A percentile compares a stretch with the other conserved stretches of the same genome.
These are phyloP conservation scores for Solanum dulcamara DNA, from an alignment of 257 asterid genomes.

Conservation along the genomic window DNA sequence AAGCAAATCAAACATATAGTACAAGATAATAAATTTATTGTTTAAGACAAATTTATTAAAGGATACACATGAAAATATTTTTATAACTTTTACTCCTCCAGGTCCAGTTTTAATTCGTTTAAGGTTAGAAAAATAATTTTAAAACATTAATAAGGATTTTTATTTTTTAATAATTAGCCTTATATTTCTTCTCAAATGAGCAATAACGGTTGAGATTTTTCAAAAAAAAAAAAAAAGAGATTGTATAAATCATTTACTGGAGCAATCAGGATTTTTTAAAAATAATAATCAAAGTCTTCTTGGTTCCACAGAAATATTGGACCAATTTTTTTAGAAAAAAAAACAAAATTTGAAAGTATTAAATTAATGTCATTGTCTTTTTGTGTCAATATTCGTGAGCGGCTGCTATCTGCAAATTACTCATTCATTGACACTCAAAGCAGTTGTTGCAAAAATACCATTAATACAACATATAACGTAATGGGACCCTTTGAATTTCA, in stretches of 20 bases:
- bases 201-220: not conserved
- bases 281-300: not conserved
- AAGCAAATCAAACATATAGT: not conserved
- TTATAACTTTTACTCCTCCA: not conserved
- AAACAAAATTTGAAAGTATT: rapidly evolving
- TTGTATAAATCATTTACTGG: not conserved
- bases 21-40: not conserved
- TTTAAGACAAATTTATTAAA: not conserved
- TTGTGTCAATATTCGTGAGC: not conserved
- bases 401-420: not conserved
- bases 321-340: not conserved
- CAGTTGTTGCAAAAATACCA: not conserved
- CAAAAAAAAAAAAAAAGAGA: no score
- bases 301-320: not conserved
- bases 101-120: no score
- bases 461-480: not conserved
- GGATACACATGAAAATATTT: not conserved
- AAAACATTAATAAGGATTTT: no score
- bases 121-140: no score
- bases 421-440: not conserved
- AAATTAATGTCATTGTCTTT: not conserved
- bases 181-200: not conserved
- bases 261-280: not conserved
- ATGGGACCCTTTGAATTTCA: not conserved
- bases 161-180: no score